phyloP scores from a whole-genome alignment of 257 asterid species.

The Scutellaria minor region DNA sequence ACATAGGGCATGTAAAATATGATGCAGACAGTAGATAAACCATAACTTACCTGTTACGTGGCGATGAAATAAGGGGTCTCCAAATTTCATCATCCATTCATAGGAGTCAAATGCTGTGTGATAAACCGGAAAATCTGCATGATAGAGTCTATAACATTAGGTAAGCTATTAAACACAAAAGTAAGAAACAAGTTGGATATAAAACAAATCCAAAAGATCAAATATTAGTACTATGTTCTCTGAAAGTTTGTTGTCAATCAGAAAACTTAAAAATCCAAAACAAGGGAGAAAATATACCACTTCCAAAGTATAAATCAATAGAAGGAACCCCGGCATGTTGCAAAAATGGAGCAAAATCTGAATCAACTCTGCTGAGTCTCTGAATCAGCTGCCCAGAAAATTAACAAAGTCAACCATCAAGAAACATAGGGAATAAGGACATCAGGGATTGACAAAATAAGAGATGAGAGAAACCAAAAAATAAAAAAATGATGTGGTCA shows the following conservation, averaged over 20 bases:
- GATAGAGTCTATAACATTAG: constrained; percentile 23
- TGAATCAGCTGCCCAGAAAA: constrained; percentile 52
- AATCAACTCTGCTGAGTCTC: constrained; percentile 88
- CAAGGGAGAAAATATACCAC: constrained; percentile 49
- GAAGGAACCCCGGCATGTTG: constrained; percentile 91
- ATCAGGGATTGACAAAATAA: constrained; percentile 2
- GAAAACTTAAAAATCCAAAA: constrained; percentile 21
- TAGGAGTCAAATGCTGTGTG: constrained; percentile 95
- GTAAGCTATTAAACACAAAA: constrained; percentile 31
- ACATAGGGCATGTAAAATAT: neutral
- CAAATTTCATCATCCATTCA: constrained; percentile 77
- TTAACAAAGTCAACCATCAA: constrained; percentile 14
- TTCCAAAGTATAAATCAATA: constrained; percentile 82
- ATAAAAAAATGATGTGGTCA: neutral
- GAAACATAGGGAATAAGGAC: neutral
- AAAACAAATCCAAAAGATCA: neutral
- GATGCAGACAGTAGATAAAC: neutral
- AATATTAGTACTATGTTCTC: neutral
- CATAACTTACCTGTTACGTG: constrained; percentile 72
- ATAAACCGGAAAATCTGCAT: constrained; percentile 89
- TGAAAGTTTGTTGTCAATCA: neutral
- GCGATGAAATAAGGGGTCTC: constrained; percentile 90
- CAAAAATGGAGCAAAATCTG: constrained; percentile 90
- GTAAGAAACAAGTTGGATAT: neutral
- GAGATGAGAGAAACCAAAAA: neutral